Evolutionary conservation across 2,329 filamentous ascomycete genomes (phyloP), one percentile per base, ranked within the genome.

Genomic region (Bipolaris zeicola): DNA sequence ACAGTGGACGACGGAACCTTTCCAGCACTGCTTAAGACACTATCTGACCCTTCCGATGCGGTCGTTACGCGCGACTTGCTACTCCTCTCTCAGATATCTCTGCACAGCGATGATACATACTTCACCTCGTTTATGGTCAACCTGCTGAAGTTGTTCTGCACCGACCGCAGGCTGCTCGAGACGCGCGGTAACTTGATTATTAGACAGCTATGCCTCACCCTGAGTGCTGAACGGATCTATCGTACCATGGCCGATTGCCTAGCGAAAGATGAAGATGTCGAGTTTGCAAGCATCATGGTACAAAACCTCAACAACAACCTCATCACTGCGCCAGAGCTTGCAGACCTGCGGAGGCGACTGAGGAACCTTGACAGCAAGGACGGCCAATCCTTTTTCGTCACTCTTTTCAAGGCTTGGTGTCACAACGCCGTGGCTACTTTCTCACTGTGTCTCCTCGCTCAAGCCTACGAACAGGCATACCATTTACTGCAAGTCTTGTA

Each of bases 201-300:
- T 64, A 86, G 96, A 54, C 94, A 99, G 74, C 82, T 99, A 24
- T 99, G 94, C 74, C 86, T 96, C 58, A 96, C 91, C 57, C 82
- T 99, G 26, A 97, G 93, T 63, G 90, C 95, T 0, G 95, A 99
- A 75, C 87, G 93, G 43, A 99, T 99, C 56, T 99, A 98, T 71
- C 87, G 95, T 31, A 98, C 92, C 2, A 82, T 99, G 62, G 96
- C 95, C 24, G 95, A 99, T 68, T 97, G 95, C 66, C 90, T 99
- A 8, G 95, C 98, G 76, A 96, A 93, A 71, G 95, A 99, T 75
- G 95, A 98, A 78, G 95, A 99, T 73, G 87, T 99, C 39, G 96
- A 99, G 74, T 99, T 99, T 77, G 94, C 95, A 14, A 97, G 94
- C 73, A 98, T 99, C 68, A 99, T 99, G 95, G 92, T 99, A 28